Conservation (phyloP, 345 rosid genomes). For the Camelina laxa region DNA sequence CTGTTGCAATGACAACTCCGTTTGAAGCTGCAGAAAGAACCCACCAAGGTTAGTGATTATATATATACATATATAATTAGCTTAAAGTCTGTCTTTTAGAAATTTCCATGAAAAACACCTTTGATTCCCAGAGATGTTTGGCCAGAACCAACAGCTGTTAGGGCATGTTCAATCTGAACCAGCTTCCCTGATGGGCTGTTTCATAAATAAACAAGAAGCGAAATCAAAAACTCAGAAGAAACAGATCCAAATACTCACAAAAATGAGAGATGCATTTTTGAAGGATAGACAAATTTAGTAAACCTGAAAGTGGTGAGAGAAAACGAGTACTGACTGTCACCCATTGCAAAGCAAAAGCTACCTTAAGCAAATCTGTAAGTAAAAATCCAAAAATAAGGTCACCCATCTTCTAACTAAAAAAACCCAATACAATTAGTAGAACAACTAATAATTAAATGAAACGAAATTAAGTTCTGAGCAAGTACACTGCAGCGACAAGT, state of each 20-base stretch:
- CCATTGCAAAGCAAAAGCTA: slow-evolving; percentile 51
- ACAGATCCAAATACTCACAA: not conserved
- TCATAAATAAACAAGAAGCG: slow-evolving; percentile 28
- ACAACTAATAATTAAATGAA: no score
- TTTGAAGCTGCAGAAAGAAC: slow-evolving; percentile 68
- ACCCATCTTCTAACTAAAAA: no score
- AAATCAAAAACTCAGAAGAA: not conserved
- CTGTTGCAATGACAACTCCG: slow-evolving; percentile 95
- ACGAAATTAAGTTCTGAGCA: not conserved
- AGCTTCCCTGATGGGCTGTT: slow-evolving; percentile 94
- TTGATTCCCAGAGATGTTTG: slow-evolving; percentile 94
- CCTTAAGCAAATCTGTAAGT: slow-evolving; percentile 15
- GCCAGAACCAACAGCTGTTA: slow-evolving; percentile 93
- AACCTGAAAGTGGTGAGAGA: slow-evolving; percentile 97
- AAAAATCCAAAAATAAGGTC: not conserved
- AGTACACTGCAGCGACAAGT: slow-evolving; percentile 6
- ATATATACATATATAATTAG: not conserved
- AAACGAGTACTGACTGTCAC: slow-evolving; percentile 96
- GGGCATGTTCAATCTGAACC: slow-evolving; percentile 96
- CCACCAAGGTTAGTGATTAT: slow-evolving; percentile 1
- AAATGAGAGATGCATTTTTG: not conserved
- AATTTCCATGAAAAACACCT: slow-evolving; percentile 47
- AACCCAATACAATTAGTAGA: no score
- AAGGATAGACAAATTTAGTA: not conserved
- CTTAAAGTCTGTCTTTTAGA: not conserved